These are phyloP conservation scores for Cercospora nicotianae DNA, from an alignment of 2,329 filamentous ascomycete species.

Conservation along the genomic window DNA sequence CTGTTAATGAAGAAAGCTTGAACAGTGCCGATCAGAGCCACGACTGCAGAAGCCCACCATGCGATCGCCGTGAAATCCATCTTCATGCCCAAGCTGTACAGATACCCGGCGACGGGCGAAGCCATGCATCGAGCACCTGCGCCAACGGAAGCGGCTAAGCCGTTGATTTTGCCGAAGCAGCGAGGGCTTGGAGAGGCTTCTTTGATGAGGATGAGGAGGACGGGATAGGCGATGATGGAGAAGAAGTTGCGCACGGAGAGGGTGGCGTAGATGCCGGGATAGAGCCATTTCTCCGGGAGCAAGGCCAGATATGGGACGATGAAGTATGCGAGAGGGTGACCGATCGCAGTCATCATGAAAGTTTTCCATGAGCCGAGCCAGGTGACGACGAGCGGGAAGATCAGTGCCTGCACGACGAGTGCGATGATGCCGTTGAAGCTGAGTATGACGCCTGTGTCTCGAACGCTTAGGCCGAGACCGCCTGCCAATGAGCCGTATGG, in stretches of 20 bases:
- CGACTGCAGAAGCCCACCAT: slow-evolving; percentile 60
- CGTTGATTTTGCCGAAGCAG: slow-evolving; percentile 69
- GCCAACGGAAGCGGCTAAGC: slow-evolving; percentile 69
- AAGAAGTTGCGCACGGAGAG: slow-evolving; percentile 66
- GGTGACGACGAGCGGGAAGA: slow-evolving; percentile 66
- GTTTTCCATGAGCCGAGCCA: slow-evolving; percentile 67
- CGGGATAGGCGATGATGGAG: slow-evolving; percentile 67
- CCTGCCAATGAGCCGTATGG: slow-evolving; percentile 49
- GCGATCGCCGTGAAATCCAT: slow-evolving; percentile 61
- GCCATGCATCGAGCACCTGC: slow-evolving; percentile 69
- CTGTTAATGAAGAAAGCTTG: slow-evolving; percentile 59
- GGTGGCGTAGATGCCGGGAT: slow-evolving; percentile 65
- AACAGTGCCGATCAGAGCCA: slow-evolving; percentile 57
- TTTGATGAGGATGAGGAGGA: slow-evolving; percentile 70
- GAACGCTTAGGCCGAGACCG: slow-evolving; percentile 65
- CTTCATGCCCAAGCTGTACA: slow-evolving; percentile 63
- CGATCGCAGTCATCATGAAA: slow-evolving; percentile 63
- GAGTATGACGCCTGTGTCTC: slow-evolving; percentile 68
- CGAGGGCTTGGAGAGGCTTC: slow-evolving; percentile 65
- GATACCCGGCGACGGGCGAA: slow-evolving; percentile 65
- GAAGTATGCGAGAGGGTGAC: slow-evolving; percentile 68
- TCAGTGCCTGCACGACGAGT: slow-evolving; percentile 68
- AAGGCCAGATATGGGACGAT: slow-evolving; percentile 67
- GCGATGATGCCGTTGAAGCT: slow-evolving; percentile 70
- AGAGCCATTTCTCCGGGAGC: slow-evolving; percentile 55